Base-by-base conservation (phyloP, 495 filamentous ascomycete genomes). In the Tuber aestivum region DNA sequence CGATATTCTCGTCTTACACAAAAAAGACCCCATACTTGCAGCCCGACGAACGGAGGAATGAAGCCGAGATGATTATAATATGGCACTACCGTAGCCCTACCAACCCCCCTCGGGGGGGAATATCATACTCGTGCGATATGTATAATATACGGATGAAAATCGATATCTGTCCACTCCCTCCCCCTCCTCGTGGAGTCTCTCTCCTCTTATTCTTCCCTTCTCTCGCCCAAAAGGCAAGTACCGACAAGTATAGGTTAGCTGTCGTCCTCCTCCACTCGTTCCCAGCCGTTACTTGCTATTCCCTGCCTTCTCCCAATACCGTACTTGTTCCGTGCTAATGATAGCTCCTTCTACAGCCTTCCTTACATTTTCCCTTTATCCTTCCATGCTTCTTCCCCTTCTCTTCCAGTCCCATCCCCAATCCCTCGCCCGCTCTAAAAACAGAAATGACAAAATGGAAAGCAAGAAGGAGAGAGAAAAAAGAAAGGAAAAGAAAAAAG, bases 331-430 rank as follows among this genome's bases (percentile, higher is more conserved):
- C 35, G 56, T 65, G 4, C 56, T 32, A 35, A 65, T 65, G 56
- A 65, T 65, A 65, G 56, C 3, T 35, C 56, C 32, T 35, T 65
- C 56, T 27, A 65, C 27, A 65, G 56, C 56, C 56, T 65, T 65
- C 56, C 35, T 65, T 4, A 65, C 27, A 32, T 35, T 65, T 65
- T 65, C 56, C 56, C 56, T 35, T 65, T 27, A 65, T 65, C 56
- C 56, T 65, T 65, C 56, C 56, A 65, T 65, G 56, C 56, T 65
- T 65, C 27, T 65, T 65, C 56, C 56, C 12, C 56, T 65, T 65
- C 56, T 65, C 56, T 32, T 32, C 56, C 56, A 65, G 56, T 65
- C 48, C 23, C 48, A 27, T 56, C 10, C 50, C 50, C 50, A 61
- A 61, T 61, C 12, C 56, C 56, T 18, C 56, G 27, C 27, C 27